Conservation (phyloP, 371 early-diverging fungal species). For the Haplosporangium sp. region DNA sequence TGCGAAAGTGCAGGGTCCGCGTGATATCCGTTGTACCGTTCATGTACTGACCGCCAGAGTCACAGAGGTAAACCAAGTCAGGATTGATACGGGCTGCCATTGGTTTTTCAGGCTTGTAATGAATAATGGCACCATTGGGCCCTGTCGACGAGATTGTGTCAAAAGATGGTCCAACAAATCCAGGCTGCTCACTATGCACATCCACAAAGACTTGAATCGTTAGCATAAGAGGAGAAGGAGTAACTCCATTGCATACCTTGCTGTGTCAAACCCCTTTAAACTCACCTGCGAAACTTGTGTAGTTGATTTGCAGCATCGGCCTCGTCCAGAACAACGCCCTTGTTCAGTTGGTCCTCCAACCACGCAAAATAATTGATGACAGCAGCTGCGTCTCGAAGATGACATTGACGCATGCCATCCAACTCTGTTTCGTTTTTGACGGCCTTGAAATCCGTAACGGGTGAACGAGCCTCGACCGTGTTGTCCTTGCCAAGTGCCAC, state of each 20-base stretch:
- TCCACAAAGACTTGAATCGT: neutral
- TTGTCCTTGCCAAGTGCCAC: conserved; percentile 64
- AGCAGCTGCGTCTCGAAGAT: conserved; percentile 95
- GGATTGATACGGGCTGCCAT: conserved; percentile 73
- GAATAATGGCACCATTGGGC: conserved; percentile 98
- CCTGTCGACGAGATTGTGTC: conserved; percentile 98
- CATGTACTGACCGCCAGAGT: conserved; percentile 98
- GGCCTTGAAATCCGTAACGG: conserved; percentile 83
- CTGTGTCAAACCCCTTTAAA: neutral
- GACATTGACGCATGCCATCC: conserved; percentile 93
- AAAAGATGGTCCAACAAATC: conserved; percentile 93
- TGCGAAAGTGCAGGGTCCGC: conserved; percentile 95
- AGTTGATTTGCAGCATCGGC: conserved; percentile 76
- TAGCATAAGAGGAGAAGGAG: neutral
- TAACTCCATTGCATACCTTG: neutral
- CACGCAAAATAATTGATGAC: conserved; percentile 93
- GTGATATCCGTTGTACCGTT: conserved; percentile 99
- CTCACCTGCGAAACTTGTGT: conserved; percentile 40
- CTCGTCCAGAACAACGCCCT: conserved; percentile 74
- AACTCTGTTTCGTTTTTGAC: conserved; percentile 95
- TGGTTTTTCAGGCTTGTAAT: conserved; percentile 92
- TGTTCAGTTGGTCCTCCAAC: conserved; percentile 85
- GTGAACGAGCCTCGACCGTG: conserved; percentile 68
- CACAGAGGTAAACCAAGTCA: conserved; percentile 91
- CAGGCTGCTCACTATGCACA: conserved; percentile 62